Percentiles rank a stretch among this genome's conserved stretches.
Evolutionary conservation across 1,139 yeast genomes (phyloP).

Genomic region (Geotrichum histeridarum): DNA sequence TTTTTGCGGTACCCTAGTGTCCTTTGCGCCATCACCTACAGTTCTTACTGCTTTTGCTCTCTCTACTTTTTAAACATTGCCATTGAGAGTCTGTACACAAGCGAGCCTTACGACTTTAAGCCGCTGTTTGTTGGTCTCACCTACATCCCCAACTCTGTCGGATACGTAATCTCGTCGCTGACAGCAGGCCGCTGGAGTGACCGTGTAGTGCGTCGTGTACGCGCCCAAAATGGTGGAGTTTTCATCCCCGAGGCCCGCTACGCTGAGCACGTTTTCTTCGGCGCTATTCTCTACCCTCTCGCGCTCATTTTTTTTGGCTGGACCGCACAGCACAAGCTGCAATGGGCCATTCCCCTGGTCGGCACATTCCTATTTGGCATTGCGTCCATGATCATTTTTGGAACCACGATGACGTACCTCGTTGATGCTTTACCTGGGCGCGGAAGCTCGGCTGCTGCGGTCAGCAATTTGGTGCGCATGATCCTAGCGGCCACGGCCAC

Average conservation of each 20-base stretch:
- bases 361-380: conserved; percentile 81
- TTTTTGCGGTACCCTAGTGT: conserved; percentile 62
- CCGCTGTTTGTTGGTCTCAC: conserved; percentile 65
- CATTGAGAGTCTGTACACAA: conserved; percentile 56
- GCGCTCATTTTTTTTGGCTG: conserved; percentile 76
- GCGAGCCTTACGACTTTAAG: conserved; percentile 63
- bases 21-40: conserved; percentile 54
- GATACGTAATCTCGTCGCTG: conserved; percentile 67
- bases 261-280: conserved; percentile 66
- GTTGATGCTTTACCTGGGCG: conserved; percentile 83
- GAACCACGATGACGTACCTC: conserved; percentile 72
- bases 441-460: conserved; percentile 85
- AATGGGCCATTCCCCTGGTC: conserved; percentile 69
- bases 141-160: conserved; percentile 77
- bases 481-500: conserved; percentile 71
- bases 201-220: conserved; percentile 48
- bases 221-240: conserved; percentile 50
- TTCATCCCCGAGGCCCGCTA: conserved; percentile 73
- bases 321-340: conserved; percentile 60
- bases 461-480: conserved; percentile 71
- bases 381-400: conserved; percentile 79
- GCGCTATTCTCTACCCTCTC: conserved; percentile 57
- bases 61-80: conserved; percentile 73
- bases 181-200: conserved; percentile 82
- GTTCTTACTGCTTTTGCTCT: conserved; percentile 63